These are phyloP conservation scores for Ganoderma resinaceum DNA, from an alignment of 1,284 basidiomycete genomes.

Conservation along the genomic window DNA sequence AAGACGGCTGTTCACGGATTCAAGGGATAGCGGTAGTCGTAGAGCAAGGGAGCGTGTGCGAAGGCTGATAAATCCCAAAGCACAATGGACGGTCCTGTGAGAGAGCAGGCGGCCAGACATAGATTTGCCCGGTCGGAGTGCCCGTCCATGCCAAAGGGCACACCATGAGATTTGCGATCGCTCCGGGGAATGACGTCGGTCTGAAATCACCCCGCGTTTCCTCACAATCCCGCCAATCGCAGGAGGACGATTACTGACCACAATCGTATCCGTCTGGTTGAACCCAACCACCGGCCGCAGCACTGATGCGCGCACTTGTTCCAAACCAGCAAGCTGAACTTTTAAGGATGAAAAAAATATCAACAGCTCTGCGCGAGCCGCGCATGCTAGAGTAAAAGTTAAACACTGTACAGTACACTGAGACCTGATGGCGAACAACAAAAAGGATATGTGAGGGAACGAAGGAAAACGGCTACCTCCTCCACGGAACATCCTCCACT, in stretches of 20 bases:
- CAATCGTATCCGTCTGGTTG: neutral
- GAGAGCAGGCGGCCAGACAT: constrained; percentile 26
- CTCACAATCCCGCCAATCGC: neutral
- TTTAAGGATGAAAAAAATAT: neutral
- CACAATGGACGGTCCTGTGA: constrained; percentile 14
- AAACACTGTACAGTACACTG: neutral
- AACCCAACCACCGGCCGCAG: neutral
- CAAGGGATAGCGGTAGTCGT: constrained; percentile 18
- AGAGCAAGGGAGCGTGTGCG: constrained; percentile 9
- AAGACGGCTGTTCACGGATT: constrained; percentile 6
- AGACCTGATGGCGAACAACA: neutral
- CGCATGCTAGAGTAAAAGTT: neutral
- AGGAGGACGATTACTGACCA: neutral
- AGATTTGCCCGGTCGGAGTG: neutral
- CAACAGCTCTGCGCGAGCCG: neutral
- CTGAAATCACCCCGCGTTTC: neutral
- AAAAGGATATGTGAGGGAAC: neutral
- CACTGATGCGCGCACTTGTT: neutral
- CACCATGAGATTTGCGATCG: constrained; percentile 12
- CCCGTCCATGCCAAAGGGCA: constrained; percentile 12
- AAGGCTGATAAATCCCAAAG: constrained; percentile 19
- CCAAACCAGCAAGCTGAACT: too few relatives aligned
- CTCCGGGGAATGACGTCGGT: constrained; percentile 10
- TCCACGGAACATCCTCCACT: constrained; percentile 21
- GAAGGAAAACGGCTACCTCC: neutral